phyloP scores from a whole-genome alignment of 2,329 filamentous ascomycete species.

The Sarocladium brachiariae region DNA sequence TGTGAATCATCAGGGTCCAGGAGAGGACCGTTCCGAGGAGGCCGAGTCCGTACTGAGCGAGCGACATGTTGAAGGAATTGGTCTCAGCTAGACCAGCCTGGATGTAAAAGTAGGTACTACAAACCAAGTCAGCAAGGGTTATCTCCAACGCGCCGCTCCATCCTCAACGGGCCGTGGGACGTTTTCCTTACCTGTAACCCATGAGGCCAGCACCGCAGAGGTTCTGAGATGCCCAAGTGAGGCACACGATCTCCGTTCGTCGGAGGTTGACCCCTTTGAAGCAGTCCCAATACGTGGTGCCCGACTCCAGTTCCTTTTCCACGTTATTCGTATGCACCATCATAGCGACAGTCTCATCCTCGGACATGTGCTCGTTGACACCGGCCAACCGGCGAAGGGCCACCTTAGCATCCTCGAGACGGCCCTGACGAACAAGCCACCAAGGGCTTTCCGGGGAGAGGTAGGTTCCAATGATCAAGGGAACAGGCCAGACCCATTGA shows the following conservation, averaged over 20 bases:
- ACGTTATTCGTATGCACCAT: conserved; percentile 15
- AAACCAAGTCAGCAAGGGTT: too few relatives aligned
- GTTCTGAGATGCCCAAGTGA: conserved; percentile 27
- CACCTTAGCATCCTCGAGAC: conserved; percentile 27
- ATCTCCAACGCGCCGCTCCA: too few relatives aligned
- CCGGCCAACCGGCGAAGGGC: conserved; percentile 15
- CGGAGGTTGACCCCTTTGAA: conserved; percentile 31
- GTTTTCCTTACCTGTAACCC: conserved; percentile 14
- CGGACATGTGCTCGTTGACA: conserved; percentile 9
- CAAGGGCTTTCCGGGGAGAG: conserved; percentile 44
- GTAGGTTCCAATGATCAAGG: conserved; percentile 33
- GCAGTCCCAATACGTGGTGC: conserved; percentile 27
- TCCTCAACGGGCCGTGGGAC: too few relatives aligned
- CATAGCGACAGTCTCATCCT: conserved; percentile 14
- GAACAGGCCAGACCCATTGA: conserved; percentile 43
- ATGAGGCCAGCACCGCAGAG: conserved; percentile 21
- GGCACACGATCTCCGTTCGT: conserved; percentile 30
- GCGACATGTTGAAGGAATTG: conserved; percentile 28
- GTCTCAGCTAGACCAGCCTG: conserved; percentile 19
- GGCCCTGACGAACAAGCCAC: conserved; percentile 38
- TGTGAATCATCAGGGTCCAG: conserved; percentile 29
- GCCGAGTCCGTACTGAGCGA: conserved; percentile 30
- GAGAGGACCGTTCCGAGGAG: conserved; percentile 31
- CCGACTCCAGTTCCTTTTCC: conserved; percentile 11
- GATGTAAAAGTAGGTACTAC: conserved; percentile 18